Evolutionary conservation across 805 yeast genomes (phyloP).

Genomic region (Candida stauntonica): DNA sequence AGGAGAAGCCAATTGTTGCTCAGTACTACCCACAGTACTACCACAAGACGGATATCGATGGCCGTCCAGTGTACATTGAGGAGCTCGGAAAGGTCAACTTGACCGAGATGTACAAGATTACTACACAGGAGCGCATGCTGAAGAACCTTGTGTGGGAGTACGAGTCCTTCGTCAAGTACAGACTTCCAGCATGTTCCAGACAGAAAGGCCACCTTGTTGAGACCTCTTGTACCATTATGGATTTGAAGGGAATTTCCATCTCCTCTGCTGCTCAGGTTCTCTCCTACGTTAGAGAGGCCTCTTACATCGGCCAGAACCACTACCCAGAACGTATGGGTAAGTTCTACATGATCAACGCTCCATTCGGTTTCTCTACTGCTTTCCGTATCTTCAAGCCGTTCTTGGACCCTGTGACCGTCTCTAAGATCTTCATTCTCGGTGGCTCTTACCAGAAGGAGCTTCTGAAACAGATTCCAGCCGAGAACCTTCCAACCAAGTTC

Average conservation of each 20-base stretch:
- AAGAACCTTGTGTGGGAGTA: constrained; percentile 97
- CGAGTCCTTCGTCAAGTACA: constrained; percentile 77
- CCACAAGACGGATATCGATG: constrained; percentile 95
- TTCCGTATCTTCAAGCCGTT: constrained; percentile 89
- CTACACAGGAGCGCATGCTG: constrained; percentile 94
- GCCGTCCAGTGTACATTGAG: constrained; percentile 93
- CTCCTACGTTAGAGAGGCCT: constrained; percentile 87
- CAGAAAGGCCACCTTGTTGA: constrained; percentile 73
- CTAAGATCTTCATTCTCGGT: constrained; percentile 87
- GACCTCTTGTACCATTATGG: constrained; percentile 95
- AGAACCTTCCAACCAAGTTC: constrained; percentile 85
- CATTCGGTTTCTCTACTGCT: constrained; percentile 94
- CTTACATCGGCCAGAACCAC: constrained; percentile 91
- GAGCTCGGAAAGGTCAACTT: constrained; percentile 89
- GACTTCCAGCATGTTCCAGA: constrained; percentile 95
- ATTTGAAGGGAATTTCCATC: constrained; percentile 89
- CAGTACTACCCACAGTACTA: constrained; percentile 93
- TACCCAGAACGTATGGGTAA: constrained; percentile 99
- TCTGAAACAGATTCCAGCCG: constrained; percentile 87
- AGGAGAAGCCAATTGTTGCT: constrained; percentile 90
- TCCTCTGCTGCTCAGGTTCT: constrained; percentile 80
- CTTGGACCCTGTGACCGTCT: constrained; percentile 95
- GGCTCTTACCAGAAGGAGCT: constrained; percentile 74
- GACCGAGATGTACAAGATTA: constrained; percentile 86
- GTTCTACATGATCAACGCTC: constrained; percentile 92